Percentiles rank a stretch among this genome's conserved stretches.
Conservation (phyloP, 148 eudicot species). For the Euryodendron excelsum region DNA sequence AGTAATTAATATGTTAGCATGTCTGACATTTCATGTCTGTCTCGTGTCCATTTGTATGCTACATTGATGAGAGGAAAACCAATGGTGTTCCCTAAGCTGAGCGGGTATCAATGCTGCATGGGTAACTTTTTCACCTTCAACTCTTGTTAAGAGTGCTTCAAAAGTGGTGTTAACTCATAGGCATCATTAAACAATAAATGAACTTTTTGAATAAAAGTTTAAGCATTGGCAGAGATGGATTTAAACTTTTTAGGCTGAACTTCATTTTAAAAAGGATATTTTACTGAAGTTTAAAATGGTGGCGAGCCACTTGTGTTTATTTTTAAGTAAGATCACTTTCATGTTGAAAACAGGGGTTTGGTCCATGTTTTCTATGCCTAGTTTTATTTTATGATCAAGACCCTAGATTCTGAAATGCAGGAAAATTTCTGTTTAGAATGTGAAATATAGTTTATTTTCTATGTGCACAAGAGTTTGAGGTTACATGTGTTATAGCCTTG, state of each 20-base stretch:
- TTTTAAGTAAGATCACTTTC: no score
- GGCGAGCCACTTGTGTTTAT: not conserved
- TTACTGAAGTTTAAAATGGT: not conserved
- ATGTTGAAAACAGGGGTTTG: not conserved
- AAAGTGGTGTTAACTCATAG: not conserved
- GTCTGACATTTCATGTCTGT: not conserved
- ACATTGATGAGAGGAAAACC: not conserved
- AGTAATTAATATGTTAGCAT: not conserved
- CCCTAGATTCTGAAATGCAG: not conserved
- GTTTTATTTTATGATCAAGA: not conserved
- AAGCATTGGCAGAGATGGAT: not conserved
- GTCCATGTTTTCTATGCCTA: not conserved
- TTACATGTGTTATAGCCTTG: slow-evolving; percentile 1
- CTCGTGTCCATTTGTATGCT: not conserved
- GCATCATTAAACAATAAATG: not conserved
- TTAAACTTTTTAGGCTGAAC: not conserved
- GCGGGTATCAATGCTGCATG: not conserved
- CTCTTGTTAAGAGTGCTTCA: not conserved
- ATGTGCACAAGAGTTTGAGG: not conserved
- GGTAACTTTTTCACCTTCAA: not conserved
- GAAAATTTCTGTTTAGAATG: slow-evolving; percentile 1
- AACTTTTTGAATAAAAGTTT: not conserved
- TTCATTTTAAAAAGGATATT: not conserved
- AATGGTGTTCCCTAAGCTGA: not conserved
- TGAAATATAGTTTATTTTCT: not conserved